phyloP scores from a whole-genome alignment of 2,329 filamentous ascomycete genomes.

The Hypoxylon sp. region DNA sequence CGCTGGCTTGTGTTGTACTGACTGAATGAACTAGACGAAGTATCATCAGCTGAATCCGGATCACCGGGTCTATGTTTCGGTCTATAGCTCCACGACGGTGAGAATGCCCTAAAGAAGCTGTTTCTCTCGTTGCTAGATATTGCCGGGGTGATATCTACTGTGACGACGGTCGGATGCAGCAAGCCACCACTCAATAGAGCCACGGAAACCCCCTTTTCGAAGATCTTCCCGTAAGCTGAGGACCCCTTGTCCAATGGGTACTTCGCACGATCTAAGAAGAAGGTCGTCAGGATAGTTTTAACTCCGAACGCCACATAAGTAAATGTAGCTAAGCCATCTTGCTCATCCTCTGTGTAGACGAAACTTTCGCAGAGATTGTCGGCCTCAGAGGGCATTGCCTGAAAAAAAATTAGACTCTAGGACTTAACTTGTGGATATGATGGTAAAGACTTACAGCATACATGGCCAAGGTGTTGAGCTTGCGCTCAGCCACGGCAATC shows the following conservation, averaged over 20 bases:
- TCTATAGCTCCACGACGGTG: slow-evolving; percentile 13
- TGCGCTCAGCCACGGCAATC: slow-evolving; percentile 35
- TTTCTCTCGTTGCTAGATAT: neutral
- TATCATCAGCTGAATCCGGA: no score
- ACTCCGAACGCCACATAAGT: slow-evolving; percentile 39
- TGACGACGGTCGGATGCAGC: neutral
- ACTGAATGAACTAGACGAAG: neutral
- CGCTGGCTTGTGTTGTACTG: neutral
- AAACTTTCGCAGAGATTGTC: slow-evolving; percentile 34
- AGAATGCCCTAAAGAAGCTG: slow-evolving; percentile 25
- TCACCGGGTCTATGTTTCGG: slow-evolving; percentile 2
- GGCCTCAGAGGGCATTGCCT: slow-evolving; percentile 3
- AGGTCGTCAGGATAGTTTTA: slow-evolving; percentile 31
- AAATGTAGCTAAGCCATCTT: slow-evolving; percentile 35
- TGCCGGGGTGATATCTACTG: neutral
- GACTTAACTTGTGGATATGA: neutral
- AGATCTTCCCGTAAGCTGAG: slow-evolving; percentile 39
- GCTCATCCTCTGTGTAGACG: slow-evolving; percentile 44
- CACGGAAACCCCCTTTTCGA: slow-evolving; percentile 38
- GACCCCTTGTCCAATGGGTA: slow-evolving; percentile 5
- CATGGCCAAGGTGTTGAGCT: slow-evolving; percentile 43
- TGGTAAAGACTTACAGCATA: slow-evolving; percentile 43
- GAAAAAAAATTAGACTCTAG: slow-evolving; percentile 26
- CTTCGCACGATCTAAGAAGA: slow-evolving; percentile 45
- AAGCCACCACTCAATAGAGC: slow-evolving; percentile 5